Evolutionary conservation across 768 basidiomycete genomes (phyloP).

Genomic region (Rhodotorula toruloides): DNA sequence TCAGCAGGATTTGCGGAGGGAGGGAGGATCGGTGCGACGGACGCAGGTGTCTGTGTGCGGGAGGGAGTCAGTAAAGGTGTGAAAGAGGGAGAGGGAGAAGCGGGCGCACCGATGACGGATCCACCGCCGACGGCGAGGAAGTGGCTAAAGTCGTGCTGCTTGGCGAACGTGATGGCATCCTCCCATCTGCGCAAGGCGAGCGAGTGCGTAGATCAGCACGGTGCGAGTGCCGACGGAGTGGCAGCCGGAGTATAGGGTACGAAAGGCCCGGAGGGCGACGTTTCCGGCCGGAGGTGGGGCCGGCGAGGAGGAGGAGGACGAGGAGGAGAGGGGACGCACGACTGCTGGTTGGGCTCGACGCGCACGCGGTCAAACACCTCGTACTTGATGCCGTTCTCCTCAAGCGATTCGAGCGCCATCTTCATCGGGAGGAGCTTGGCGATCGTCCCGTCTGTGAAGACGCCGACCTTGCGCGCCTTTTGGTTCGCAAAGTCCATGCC

Average conservation of each 20-base stretch:
- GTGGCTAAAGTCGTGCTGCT: slow-evolving; percentile 82
- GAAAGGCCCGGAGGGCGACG: background rate
- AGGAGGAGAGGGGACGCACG: slow-evolving; percentile 36
- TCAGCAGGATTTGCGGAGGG: no score
- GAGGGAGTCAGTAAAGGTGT: background rate
- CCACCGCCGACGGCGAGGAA: slow-evolving; percentile 53
- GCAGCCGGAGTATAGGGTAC: background rate
- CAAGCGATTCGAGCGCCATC: slow-evolving; percentile 73
- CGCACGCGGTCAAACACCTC: slow-evolving; percentile 75
- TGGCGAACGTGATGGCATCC: slow-evolving; percentile 80
- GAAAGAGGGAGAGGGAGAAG: background rate
- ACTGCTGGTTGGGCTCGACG: slow-evolving; percentile 80
- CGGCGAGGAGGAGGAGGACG: background rate
- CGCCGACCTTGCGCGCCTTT: slow-evolving; percentile 82
- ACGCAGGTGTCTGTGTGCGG: slow-evolving; percentile 11
- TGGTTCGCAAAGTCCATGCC: slow-evolving; percentile 93
- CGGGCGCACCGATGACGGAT: slow-evolving; percentile 36
- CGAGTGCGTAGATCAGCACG: no score
- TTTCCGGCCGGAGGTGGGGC: background rate
- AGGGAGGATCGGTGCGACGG: background rate
- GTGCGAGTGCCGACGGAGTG: background rate
- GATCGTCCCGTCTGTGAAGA: slow-evolving; percentile 86
- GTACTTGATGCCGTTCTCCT: slow-evolving; percentile 69
- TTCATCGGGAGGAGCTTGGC: slow-evolving; percentile 76
- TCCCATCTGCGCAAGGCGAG: slow-evolving; percentile 58